These are phyloP conservation scores for Haplosporangium gracile DNA, from an alignment of 192 early-diverging fungal species.

Conservation along the genomic window DNA sequence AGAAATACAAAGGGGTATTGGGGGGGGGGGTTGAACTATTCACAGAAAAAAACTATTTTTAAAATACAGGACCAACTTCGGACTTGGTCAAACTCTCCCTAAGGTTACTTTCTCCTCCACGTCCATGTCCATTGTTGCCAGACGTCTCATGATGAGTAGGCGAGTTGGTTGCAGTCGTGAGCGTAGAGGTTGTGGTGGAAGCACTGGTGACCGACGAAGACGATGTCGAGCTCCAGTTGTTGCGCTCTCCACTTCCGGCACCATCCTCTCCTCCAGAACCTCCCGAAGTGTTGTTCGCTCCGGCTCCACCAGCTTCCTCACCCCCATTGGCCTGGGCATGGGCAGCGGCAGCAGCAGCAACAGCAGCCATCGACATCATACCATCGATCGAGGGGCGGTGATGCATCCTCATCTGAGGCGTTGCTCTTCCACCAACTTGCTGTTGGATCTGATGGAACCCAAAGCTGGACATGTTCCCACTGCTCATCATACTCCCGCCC, in stretches of 20 bases:
- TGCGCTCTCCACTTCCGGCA: constrained; percentile 12
- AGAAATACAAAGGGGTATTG: too few species aligned
- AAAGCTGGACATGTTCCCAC: constrained; percentile 9
- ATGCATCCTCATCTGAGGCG: constrained; percentile 15
- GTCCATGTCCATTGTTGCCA: not conserved
- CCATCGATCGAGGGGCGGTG: constrained; percentile 35
- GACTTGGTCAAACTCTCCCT: constrained; percentile 28
- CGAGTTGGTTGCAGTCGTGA: constrained; percentile 28
- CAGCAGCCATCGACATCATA: not conserved
- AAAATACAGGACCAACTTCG: constrained; percentile 51
- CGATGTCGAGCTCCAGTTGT: constrained; percentile 41
- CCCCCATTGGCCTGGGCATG: not conserved
- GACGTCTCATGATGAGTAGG: constrained; percentile 25
- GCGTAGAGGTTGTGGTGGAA: constrained; percentile 11
- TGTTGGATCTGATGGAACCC: constrained; percentile 24
- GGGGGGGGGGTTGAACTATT: too few species aligned
- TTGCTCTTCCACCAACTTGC: not conserved
- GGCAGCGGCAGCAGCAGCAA: constrained; percentile 1
- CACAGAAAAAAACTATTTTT: constrained; percentile 8
- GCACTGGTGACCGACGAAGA: constrained; percentile 25
- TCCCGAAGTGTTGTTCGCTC: not conserved
- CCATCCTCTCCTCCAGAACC: not conserved
- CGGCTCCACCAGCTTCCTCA: constrained; percentile 1
- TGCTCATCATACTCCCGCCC: constrained; percentile 56
- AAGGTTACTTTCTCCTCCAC: not conserved